Conservation (phyloP, 345 rosid genomes). For the Draba incana region DNA sequence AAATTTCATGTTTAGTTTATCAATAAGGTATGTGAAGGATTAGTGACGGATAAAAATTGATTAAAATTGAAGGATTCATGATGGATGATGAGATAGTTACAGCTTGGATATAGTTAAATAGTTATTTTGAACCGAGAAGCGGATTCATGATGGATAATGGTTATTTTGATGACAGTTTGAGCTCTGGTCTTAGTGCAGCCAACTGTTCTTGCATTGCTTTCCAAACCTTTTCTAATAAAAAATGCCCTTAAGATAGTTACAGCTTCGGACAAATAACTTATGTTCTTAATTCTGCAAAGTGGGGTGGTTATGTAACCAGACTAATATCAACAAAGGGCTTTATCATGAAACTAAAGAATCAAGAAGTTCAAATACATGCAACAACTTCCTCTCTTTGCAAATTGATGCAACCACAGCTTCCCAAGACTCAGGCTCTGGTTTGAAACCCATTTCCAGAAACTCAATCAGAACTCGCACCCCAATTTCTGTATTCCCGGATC, state of each 20-base stretch:
- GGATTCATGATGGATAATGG: constrained; percentile 42
- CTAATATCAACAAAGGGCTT: constrained; percentile 26
- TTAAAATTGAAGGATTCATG: too few relatives aligned
- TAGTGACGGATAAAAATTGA: too few relatives aligned
- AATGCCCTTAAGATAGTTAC: constrained; percentile 32
- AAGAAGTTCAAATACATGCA: constrained; percentile 58
- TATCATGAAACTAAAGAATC: constrained; percentile 51
- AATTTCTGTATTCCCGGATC: constrained; percentile 56
- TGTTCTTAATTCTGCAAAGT: constrained; percentile 41
- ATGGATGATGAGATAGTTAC: too few relatives aligned
- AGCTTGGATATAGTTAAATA: too few relatives aligned
- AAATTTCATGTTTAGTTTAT: too few relatives aligned
- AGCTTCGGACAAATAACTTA: constrained; percentile 35
- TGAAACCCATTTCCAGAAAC: constrained; percentile 61
- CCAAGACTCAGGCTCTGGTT: constrained; percentile 68
- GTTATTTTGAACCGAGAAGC: constrained; percentile 47
- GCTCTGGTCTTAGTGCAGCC: constrained; percentile 57
- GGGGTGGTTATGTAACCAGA: constrained; percentile 22
- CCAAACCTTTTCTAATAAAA: constrained; percentile 32
- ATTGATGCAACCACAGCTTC: constrained; percentile 53
- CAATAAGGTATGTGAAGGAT: too few relatives aligned
- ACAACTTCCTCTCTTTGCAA: constrained; percentile 75
- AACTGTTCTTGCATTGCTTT: constrained; percentile 63
- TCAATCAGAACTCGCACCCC: constrained; percentile 50
- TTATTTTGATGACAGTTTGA: constrained; percentile 33